Evolutionary conservation across 225 moss, liverwort and hornwort species (phyloP).

Genomic region (Neckera pumila): DNA sequence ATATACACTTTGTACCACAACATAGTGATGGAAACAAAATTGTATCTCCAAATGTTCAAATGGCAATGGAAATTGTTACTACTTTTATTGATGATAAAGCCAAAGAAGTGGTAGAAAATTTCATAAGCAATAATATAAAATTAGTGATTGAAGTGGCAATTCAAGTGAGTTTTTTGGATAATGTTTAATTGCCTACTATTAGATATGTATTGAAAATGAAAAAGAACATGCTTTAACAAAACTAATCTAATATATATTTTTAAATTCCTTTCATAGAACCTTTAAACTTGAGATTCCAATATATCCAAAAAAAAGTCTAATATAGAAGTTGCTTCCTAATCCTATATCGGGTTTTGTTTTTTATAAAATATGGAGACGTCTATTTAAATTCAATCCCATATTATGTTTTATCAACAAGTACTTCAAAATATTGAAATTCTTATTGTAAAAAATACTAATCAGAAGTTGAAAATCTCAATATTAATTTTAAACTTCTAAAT

Average conservation of each 20-base stretch:
- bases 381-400: too few relatives aligned
- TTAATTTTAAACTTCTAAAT: neutral
- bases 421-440: neutral
- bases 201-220: neutral
- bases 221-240: too few relatives aligned
- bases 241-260: neutral
- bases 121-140: constrained; percentile 10
- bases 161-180: neutral
- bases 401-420: neutral
- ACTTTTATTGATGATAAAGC: constrained; percentile 31
- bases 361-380: neutral
- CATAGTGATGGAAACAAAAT: constrained; percentile 6
- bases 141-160: constrained; percentile 2
- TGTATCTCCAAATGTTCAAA: constrained; percentile 10
- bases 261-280: accelerated
- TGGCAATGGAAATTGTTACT: constrained; percentile 3
- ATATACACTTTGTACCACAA: constrained; percentile 39
- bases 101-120: constrained; percentile 1
- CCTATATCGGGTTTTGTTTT: too few relatives aligned
- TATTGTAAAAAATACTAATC: too few relatives aligned
- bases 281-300: neutral
- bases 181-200: neutral
- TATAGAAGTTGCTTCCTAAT: neutral
- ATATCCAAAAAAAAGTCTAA: too few relatives aligned
- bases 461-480: too few relatives aligned